A percentile compares a stretch with the other conserved stretches of the same genome.
Evolutionary conservation across 1,284 basidiomycete genomes (phyloP).

Genomic region (Trametes versicolor): DNA sequence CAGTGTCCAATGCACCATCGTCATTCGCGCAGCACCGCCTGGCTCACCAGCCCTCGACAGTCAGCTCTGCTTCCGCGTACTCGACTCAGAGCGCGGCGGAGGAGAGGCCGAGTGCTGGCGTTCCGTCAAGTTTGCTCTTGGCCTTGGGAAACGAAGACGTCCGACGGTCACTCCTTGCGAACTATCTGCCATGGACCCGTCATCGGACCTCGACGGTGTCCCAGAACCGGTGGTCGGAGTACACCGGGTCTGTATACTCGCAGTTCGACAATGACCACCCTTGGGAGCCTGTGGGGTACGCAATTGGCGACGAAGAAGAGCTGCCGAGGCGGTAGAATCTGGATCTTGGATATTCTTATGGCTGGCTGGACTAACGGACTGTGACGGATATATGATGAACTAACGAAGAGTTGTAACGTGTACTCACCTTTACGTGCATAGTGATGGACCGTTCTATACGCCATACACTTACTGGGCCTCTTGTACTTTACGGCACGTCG

Average conservation of each 20-base stretch:
- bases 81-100: slow-evolving; percentile 47
- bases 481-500: slow-evolving; percentile 14
- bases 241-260: slow-evolving; percentile 43
- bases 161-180: slow-evolving; percentile 39
- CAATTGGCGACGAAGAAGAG: slow-evolving; percentile 37
- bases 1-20: slow-evolving; percentile 24
- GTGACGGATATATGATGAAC: slow-evolving; percentile 21
- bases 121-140: slow-evolving; percentile 41
- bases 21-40: slow-evolving; percentile 31
- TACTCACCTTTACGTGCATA: slow-evolving; percentile 20
- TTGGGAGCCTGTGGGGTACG: slow-evolving; percentile 35
- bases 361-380: slow-evolving; percentile 16
- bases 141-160: slow-evolving; percentile 38
- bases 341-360: slow-evolving; percentile 8
- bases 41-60: slow-evolving; percentile 41
- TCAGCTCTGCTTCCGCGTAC: slow-evolving; percentile 46
- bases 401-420: slow-evolving; percentile 12
- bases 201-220: slow-evolving; percentile 35
- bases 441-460: slow-evolving; percentile 18
- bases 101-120: slow-evolving; percentile 37
- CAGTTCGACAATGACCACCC: slow-evolving; percentile 35
- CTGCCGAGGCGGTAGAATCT: slow-evolving; percentile 13
- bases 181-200: slow-evolving; percentile 38
- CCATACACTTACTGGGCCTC: background rate
- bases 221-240: slow-evolving; percentile 42